Percentiles rank a stretch among this genome's conserved stretches.
Evolutionary conservation across 345 rosid genomes (phyloP).

Genomic region (Physaria fendleri): DNA sequence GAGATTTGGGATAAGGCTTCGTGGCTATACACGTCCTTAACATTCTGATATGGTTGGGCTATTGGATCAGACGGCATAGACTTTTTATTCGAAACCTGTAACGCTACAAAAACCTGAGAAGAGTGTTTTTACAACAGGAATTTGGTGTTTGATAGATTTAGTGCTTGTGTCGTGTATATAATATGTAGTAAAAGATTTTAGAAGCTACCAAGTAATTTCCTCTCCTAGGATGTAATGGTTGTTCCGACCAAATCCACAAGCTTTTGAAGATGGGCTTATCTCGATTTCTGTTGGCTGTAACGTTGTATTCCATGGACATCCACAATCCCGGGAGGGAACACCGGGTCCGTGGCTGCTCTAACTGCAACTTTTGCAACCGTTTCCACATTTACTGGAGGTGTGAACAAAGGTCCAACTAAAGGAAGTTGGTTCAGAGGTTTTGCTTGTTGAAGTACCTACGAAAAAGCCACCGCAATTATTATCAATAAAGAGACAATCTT

Average conservation of each 20-base stretch:
- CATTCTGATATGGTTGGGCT: no score
- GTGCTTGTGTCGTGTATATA: slow-evolving; percentile 33
- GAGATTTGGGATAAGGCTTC: no score
- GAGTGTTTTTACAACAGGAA: no score
- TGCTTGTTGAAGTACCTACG: slow-evolving; percentile 59
- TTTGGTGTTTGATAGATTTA: slow-evolving; percentile 38
- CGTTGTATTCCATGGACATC: slow-evolving; percentile 54
- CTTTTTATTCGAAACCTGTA: no score
- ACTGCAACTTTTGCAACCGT: slow-evolving; percentile 39
- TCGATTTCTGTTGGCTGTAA: slow-evolving; percentile 44
- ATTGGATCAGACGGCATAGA: no score
- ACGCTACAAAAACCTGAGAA: no score
- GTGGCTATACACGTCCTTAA: no score
- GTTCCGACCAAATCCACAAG: no score
- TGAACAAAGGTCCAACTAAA: slow-evolving; percentile 39
- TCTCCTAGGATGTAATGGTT: slow-evolving; percentile 31
- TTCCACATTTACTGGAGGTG: slow-evolving; percentile 53
- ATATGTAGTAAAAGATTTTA: slow-evolving; percentile 57
- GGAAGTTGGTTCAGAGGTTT: slow-evolving; percentile 59
- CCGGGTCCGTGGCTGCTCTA: slow-evolving; percentile 54
- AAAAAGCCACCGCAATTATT: not conserved
- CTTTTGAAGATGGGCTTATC: slow-evolving; percentile 25
- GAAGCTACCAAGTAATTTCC: slow-evolving; percentile 29
- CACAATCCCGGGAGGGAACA: slow-evolving; percentile 58
- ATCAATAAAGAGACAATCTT: not conserved